Evolutionary conservation across 75 land plant species (phyloP), one percentile per base, ranked within the genome.

Genomic region (Selaginella tamariscina): DNA sequence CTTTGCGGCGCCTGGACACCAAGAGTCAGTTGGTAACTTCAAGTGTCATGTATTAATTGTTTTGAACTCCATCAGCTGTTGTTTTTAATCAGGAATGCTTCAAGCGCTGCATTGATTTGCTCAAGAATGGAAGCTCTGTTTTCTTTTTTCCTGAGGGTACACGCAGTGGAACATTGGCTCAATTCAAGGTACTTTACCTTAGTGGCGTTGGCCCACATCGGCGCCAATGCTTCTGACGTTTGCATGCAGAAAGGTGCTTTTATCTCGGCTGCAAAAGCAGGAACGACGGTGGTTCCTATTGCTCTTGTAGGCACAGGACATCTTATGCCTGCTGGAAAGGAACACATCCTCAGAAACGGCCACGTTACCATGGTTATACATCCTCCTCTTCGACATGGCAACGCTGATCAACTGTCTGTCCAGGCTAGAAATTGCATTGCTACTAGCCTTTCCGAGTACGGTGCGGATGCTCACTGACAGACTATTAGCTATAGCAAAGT

Each of bases 71-170:
- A 39, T 39, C 49, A 15, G 5, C 49, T 39, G 11, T 5, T 39
- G 15, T 39, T 15, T 59, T 59, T 54, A 33, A 75, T 29, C 71
- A 95, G 99, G 99, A 90, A 24, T 87, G 92, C 57, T 75, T 90
- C 24, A 85, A 79, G 74, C 79, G 79, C 0, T 95, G 99, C 69
- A 71, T 83, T 63, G 77, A 80, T 57, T 75, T 95, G 31, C 72
- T 90, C 49, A 87, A 67, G 27, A 78, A 85, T 32, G 99, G 99
- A 1, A 88, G 82, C 27, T 82, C 99, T 68, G 91, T 95, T 13
- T 80, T 85, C 66, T 84, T 95, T 78, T 95, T 95, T 56, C 99
- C 99, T 22, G 99, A 95, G 70, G 99, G 99, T 39, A 95, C 99
- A 30, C 75, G 96, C 27, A 81, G 85, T 85, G 99, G 96, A 32